Percentiles rank a stretch among this genome's conserved stretches.
Conservation (phyloP, 768 basidiomycete species). For the Psilocybe tampanensis region DNA sequence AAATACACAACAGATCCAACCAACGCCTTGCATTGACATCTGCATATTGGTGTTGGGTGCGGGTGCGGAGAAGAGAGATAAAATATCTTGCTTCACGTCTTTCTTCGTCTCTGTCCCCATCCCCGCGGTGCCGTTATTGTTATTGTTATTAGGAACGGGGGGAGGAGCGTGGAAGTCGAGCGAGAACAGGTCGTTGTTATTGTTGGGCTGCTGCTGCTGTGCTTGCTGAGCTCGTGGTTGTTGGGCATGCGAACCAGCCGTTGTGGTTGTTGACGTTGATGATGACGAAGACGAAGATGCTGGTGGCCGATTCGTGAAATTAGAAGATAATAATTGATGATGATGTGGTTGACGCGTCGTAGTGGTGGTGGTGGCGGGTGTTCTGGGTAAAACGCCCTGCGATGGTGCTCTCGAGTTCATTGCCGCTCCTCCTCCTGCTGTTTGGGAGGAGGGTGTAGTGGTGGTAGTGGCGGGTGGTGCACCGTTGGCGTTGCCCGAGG, state of each 20-base stretch:
- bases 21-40: too few relatives aligned
- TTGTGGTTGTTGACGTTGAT: constrained; percentile 5
- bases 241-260: too few relatives aligned
- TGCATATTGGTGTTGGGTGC: constrained; percentile 32
- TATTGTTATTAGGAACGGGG: constrained; percentile 24
- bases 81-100: constrained; percentile 83
- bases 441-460: too few relatives aligned
- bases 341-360: constrained; percentile 50
- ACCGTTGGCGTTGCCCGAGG: too few relatives aligned
- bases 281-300: constrained; percentile 24
- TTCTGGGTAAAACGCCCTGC: too few relatives aligned
- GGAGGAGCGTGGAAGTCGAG: constrained; percentile 82
- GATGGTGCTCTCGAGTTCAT: too few relatives aligned
- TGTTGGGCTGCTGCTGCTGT: constrained; percentile 20
- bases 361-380: constrained; percentile 26
- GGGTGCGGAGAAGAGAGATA: constrained; percentile 73
- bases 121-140: constrained; percentile 14
- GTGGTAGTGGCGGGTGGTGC: constrained; percentile 31
- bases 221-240: too few relatives aligned
- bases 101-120: constrained; percentile 49
- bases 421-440: too few relatives aligned
- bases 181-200: constrained; percentile 72
- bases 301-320: constrained; percentile 27
- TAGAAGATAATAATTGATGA: constrained; percentile 57
- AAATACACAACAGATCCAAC: too few relatives aligned